Evolutionary conservation across 192 early-diverging fungal species (phyloP).

Genomic region (Gonapodya prolifera): DNA sequence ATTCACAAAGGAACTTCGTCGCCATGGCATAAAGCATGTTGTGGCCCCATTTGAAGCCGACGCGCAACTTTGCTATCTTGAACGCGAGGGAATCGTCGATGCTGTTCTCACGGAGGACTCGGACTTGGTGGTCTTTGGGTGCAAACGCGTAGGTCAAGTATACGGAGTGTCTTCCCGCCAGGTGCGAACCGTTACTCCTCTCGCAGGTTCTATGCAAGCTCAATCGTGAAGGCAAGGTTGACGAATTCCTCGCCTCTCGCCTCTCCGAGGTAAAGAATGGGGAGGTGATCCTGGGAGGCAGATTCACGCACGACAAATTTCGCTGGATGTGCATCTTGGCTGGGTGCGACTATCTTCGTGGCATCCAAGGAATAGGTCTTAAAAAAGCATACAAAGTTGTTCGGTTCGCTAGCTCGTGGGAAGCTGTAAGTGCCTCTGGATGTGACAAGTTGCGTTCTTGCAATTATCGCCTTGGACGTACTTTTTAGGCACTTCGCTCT

Average conservation of each 20-base stretch:
- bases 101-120: conserved; percentile 92
- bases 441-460: neutral
- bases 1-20: conserved; percentile 32
- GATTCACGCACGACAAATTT: conserved; percentile 29
- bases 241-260: conserved; percentile 45
- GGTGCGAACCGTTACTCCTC: neutral
- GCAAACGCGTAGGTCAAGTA: conserved; percentile 32
- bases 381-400: conserved; percentile 54
- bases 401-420: conserved; percentile 1
- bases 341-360: conserved; percentile 93
- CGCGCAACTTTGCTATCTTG: conserved; percentile 80
- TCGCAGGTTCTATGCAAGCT: conserved; percentile 67
- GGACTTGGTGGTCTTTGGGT: conserved; percentile 88
- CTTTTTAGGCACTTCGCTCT: conserved; percentile 20
- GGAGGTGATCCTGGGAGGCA: conserved; percentile 45
- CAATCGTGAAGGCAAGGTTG: conserved; percentile 52
- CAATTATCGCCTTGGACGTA: neutral
- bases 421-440: conserved; percentile 11
- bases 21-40: conserved; percentile 55
- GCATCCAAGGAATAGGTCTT: conserved; percentile 72
- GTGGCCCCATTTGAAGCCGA: conserved; percentile 98
- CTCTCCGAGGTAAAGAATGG: conserved; percentile 31
- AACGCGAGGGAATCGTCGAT: conserved; percentile 44
- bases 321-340: conserved; percentile 90
- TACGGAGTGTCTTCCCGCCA: neutral